Evolutionary conservation across 306 rosid species (phyloP), one percentile per base, ranked within the genome.

Genomic region (Lathyrus aphaca): DNA sequence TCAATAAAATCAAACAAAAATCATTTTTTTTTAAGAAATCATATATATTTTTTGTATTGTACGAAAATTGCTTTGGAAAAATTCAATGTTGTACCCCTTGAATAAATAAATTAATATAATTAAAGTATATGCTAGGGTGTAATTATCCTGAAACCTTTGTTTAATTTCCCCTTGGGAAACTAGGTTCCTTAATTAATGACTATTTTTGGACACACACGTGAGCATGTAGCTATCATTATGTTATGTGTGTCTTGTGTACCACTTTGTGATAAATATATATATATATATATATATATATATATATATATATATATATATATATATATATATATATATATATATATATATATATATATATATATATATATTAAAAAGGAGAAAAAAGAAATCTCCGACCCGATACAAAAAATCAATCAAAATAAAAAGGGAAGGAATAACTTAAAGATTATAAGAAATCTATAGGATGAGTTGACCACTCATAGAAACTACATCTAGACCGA

Each of bases 201-300:
- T 29, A 56, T 14, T 27, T 56, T 56, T 56, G 63, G 39, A 29
- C 12, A 8, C 14, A 50, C 63, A 54, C 42, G 50, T 70, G 76
- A 77, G 58, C 56, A 57, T 44, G 50, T 55, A 35, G 35, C 76
- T 38, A 54, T 23, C 19, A 44, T 76, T 27, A 71, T 48, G 25
- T 76, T 27, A 71, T 48, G 25, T 50, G 15, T 21, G 40, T 59
- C 23, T 59, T 64, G 68, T 64, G 59, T 50, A 25, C 69, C 72
- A 59, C 78, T 74, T 45, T 72, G 76, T 55, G 44, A 43, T 42
- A 18, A 29, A n/a, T n/a, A n/a, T n/a, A n/a, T n/a, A n/a, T n/a
- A n/a, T n/a, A n/a, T n/a, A n/a, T n/a, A n/a, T n/a, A n/a, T n/a
- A n/a, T n/a, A n/a, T n/a, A n/a, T n/a, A n/a, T n/a, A n/a, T n/a